Evolutionary conservation across 2,329 filamentous ascomycete genomes (phyloP), one percentile per base, ranked within the genome.

Genomic region (Calonectria henricotiae): DNA sequence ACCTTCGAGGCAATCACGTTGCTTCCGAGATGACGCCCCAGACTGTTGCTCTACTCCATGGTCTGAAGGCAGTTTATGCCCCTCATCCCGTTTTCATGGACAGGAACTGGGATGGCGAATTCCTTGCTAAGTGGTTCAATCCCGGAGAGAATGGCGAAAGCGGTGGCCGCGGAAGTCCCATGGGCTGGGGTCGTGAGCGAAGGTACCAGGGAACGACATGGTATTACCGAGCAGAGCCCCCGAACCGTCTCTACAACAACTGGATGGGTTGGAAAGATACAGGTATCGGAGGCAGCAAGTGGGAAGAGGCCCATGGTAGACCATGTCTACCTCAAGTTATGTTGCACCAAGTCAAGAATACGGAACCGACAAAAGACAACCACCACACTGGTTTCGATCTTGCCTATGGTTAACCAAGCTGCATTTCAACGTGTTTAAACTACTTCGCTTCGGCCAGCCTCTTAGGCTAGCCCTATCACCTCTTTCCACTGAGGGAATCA

Each of bases 51-150:
- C 86, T 96, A 20, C 89, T 94, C 72, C 93, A 96, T 79, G 93
- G 94, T 6, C 85, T 95, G 60, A 96, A 96, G 83, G 90, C 92
- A 5, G 91, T 94, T 4, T 94, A 92, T 77, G 92, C 90, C 12
- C 93, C 93, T 12, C 93, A 95, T 80, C 93, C 93, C 1, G 89
- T 95, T 55, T 95, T 91, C 81, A 93, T 94, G 77, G 93, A 96
- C 81, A 89, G 93, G 71, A 88, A 92, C 61, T 95, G 92, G 92
- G 82, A 83, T 35, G 85, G 87, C 2, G 80, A 83, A 35, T 86
- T 86, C 69, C 79, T 91, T 32, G 85, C 86, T 35, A 85, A 84
- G 71, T 91, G 87, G 86, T 91, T 91, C 81, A 91, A 91, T 71
- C 86, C 88, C 9, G 89, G 89, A 0, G 84, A 85, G 7, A 85